Base-by-base conservation (phyloP, 805 yeast genomes). In the Myxozyma melibiosi region DNA sequence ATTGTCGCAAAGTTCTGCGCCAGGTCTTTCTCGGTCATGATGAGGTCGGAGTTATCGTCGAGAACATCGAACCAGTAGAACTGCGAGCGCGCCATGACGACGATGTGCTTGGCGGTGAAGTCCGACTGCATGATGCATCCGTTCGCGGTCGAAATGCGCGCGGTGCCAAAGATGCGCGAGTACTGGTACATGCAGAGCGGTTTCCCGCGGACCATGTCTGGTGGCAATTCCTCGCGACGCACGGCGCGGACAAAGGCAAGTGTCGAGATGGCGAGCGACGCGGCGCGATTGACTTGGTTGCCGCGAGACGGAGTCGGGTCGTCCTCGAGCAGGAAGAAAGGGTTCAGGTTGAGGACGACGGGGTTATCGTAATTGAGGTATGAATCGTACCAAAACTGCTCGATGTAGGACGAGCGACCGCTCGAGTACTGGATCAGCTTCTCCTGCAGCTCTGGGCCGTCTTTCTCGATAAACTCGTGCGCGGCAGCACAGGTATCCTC, bases 1-100 rank as follows among this genome's bases (percentile, higher is more conserved):
- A 90, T 88, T 9, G 89, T 81, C 57, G 84, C 82, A 68, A 87
- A 83, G 72, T 89, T 90, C 69, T 84, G 76, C 54, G 82, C 84
- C 64, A 90, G 78, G 69, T 89, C 95, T 53, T 80, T 82, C 67
- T 89, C 92, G 1, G 85, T 78, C 68, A 90, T 76, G 46, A 90
- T 78, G 61, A 90, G 76, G 67, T 88, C 84, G 69, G 87, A 83
- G 61, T 83, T 74, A 47, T 78, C 77, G 71, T 90, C 95, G 65
- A 90, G 75, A 1, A 90, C 97, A 69, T 90, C 96, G 70, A 90
- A 90, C 96, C 97, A 90, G 73, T 90, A 90, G 71, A 90, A 88
- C 71, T 90, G 96, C 1, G 96, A 87, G 67, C 87, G 84, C 61
- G 89, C 84, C 70, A 89, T 74, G 14, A 90, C 91, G 8, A 90